Base-by-base conservation (phyloP, 306 rosid genomes). In the Prunus mume region DNA sequence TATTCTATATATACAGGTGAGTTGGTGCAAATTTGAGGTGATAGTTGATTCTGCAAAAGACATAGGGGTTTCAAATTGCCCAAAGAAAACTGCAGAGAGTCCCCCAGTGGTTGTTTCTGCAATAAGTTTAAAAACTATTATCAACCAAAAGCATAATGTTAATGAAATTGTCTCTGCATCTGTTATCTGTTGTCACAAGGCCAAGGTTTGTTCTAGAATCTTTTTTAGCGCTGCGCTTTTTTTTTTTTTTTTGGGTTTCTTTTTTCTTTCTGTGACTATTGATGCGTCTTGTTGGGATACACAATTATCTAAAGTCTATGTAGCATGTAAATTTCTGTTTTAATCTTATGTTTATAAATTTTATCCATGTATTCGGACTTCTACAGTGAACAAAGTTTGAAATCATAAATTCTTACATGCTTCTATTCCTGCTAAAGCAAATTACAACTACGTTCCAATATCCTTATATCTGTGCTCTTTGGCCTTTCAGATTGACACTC, bases 11-110 rank as follows among this genome's bases (percentile, higher is more conserved):
- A 63, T 64, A 57, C 89, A 95, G 99, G 97, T 95, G 75, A 92
- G 98, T 89, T 95, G 99, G 96, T 95, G 97, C 92, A 91, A 95
- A 84, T 95, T 91, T 85, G 98, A 92, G 85, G 96, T 92, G 82
- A 80, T 68, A 43, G 87, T 91, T 76, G 91, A 87, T 78, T 84
- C 87, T 79, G 89, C 99, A 27, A 92, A 95, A 87, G 88, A 84
- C 73, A 88, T 92, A 64, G 77, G 69, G 67, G 72, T 75, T 80
- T 86, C 90, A 78, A 52, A 83, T 68, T 80, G 96, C 61, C 85
- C 96, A 78, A 85, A 86, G 77, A 84, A 60, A 74, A 71, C 84
- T 41, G 25, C 61, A 54, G 93, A 89, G 85, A 85, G 82, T 81
- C 99, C 99, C 82, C 88, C 92, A 58, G 88, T 91, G 82, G 83